These are phyloP conservation scores for Leonotis leonurus DNA, from an alignment of 257 asterid species.

Conservation along the genomic window DNA sequence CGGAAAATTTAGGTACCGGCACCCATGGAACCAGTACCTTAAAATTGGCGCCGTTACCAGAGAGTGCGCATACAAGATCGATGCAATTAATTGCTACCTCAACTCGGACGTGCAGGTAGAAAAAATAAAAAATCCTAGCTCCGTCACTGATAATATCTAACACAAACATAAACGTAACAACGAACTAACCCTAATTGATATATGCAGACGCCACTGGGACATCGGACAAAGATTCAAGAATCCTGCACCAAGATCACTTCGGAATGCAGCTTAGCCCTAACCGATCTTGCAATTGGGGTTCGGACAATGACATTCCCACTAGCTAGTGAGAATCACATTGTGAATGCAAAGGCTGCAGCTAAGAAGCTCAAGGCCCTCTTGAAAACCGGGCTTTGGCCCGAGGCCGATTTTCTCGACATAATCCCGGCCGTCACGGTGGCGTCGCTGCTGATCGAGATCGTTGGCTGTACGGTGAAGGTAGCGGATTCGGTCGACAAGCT, in stretches of 20 bases:
- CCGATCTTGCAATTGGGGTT: slow-evolving; percentile 34
- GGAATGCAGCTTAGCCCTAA: slow-evolving; percentile 37
- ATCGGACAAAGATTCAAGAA: slow-evolving; percentile 27
- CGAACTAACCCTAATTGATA: not conserved
- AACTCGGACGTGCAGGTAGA: slow-evolving; percentile 25
- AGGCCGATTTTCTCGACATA: slow-evolving; percentile 16
- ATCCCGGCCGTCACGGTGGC: slow-evolving; percentile 35
- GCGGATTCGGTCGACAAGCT: slow-evolving; percentile 40
- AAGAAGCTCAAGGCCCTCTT: slow-evolving; percentile 24
- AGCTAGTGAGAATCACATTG: slow-evolving; percentile 8
- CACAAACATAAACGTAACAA: not conserved
- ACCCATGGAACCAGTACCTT: slow-evolving; percentile 65
- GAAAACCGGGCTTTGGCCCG: slow-evolving; percentile 25
- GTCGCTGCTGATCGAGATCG: slow-evolving; percentile 35
- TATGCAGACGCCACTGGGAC: slow-evolving; percentile 27
- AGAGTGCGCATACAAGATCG: slow-evolving; percentile 52
- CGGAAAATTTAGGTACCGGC: slow-evolving; percentile 48
- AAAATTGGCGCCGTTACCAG: slow-evolving; percentile 44
- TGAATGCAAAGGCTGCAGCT: slow-evolving; percentile 30
- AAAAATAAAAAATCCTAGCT: not conserved
- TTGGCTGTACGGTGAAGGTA: slow-evolving; percentile 34
- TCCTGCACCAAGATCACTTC: slow-evolving; percentile 36
- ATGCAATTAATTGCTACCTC: slow-evolving; percentile 40
- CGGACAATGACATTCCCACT: slow-evolving; percentile 31
- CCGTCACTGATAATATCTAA: not conserved